These are phyloP conservation scores for Verbascum thapsus DNA, from an alignment of 257 asterid genomes.

Conservation along the genomic window DNA sequence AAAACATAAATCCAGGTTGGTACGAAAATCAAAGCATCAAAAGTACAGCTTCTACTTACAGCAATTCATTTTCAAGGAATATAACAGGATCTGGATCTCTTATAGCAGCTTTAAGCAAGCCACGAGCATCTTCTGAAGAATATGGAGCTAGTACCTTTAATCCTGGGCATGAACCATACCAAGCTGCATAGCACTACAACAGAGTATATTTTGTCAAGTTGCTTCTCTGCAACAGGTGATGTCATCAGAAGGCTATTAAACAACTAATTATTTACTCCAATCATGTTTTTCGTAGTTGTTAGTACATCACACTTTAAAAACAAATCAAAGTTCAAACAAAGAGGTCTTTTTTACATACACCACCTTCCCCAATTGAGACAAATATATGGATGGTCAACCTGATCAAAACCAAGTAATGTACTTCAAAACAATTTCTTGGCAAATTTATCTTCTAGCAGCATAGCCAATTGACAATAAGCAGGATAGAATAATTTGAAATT, in stretches of 20 bases:
- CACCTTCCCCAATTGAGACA: not conserved
- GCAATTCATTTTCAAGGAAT: constrained; percentile 75
- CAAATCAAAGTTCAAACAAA: not conserved
- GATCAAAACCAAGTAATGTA: not conserved
- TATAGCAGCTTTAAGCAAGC: constrained; percentile 84
- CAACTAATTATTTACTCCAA: not conserved
- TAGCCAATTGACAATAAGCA: not conserved
- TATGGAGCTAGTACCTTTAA: constrained; percentile 76
- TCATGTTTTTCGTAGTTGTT: not conserved
- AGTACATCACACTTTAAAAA: not conserved
- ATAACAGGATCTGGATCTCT: constrained; percentile 88
- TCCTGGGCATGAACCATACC: constrained; percentile 74
- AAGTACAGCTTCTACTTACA: constrained; percentile 43
- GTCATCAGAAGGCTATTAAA: constrained; percentile 13
- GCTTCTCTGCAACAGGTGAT: not conserved
- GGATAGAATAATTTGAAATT: not conserved
- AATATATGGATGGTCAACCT: not conserved
- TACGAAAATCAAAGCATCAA: constrained; percentile 9
- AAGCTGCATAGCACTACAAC: constrained; percentile 81
- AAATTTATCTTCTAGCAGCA: constrained; percentile 1
- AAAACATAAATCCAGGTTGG: constrained; percentile 5
- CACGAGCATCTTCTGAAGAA: constrained; percentile 84
- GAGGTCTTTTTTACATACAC: not conserved
- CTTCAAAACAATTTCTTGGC: constrained; percentile 5
- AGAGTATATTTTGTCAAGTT: not conserved